Evolutionary conservation across 306 rosid genomes (phyloP).

Genomic region (Pyrus bretschneideri): DNA sequence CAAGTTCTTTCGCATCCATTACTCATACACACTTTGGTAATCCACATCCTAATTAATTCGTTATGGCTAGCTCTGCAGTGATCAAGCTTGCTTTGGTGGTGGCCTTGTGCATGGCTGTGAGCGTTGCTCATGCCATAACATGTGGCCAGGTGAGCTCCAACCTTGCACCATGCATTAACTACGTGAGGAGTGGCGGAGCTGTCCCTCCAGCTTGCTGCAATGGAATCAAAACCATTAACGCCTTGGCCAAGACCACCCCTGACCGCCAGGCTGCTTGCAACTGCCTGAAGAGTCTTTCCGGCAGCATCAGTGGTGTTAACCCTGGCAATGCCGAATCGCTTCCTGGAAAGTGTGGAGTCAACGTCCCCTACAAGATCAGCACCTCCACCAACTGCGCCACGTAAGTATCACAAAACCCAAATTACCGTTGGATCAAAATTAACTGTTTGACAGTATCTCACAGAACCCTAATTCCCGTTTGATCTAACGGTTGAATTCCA

Average conservation of each 20-base stretch:
- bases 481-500: not conserved
- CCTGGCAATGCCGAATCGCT: not conserved
- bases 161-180: not conserved
- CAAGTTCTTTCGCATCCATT: not conserved
- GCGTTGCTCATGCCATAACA: slow-evolving; percentile 27
- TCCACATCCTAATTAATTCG: not conserved
- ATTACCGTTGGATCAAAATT: not conserved
- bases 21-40: not conserved
- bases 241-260: not conserved
- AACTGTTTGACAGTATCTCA: not conserved
- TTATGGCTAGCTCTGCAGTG: slow-evolving; percentile 18
- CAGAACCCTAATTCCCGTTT: not conserved
- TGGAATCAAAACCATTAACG: slow-evolving; percentile 14
- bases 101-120: slow-evolving; percentile 28
- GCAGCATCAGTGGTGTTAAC: not conserved
- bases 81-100: slow-evolving; percentile 17
- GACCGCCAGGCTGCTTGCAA: slow-evolving; percentile 30
- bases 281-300: slow-evolving; percentile 32
- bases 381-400: slow-evolving; percentile 31
- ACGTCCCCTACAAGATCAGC: slow-evolving; percentile 52
- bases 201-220: not conserved
- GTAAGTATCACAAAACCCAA: not conserved
- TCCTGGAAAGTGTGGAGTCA: slow-evolving; percentile 40
- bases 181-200: slow-evolving; percentile 11
- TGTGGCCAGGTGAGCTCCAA: slow-evolving; percentile 27